Evolutionary conservation across 192 early-diverging fungal genomes (phyloP), one percentile per base, ranked within the genome.

Genomic region (Backusella macrospora): DNA sequence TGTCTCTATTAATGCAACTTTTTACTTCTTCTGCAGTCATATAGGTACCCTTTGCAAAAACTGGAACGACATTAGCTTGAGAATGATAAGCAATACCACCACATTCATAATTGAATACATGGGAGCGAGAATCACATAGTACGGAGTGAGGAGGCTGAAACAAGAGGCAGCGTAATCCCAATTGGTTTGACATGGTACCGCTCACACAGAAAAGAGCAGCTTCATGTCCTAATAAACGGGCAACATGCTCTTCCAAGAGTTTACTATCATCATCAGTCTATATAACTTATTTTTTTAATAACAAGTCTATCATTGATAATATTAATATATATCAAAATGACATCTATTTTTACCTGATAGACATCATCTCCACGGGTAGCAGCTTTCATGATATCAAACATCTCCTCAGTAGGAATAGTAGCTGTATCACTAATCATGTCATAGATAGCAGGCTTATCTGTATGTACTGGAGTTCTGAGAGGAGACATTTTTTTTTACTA

Each of bases 121-220:
- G 97, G 5, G 92, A 86, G 26, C 95, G 84, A 46, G 75, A 66
- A 71, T 98, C 96, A 65, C 83, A 86, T 7, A 97, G 64, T 5
- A 96, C 85, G 0, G 91, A 91, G 52, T 94, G 89, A 0, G 97
- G 97, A 45, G 95, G 95, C 62, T 85, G 80, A 40, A 72, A 67
- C 16, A 98, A 77, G 48, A 95, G 92, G 0, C 87, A 79, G 46
- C 93, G 88, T 49, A 96, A 86, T 18, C 90, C 96, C 37, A 97
- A 69, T 78, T 96, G 92, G 78, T 93, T 93, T 74, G 87, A 78
- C 93, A 96, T 93, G 4, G 94, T 96, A 9, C 92, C 94, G 5
- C 89, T 89, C 0, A 88, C 81, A 64, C 91, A 91, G 76, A 97
- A 97, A 15, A 97, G 80, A 23, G 90, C 93, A 3, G 92, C 89